Base-by-base conservation (phyloP, 169 alveolate genomes). In the Amoebophrya sp. region DNA sequence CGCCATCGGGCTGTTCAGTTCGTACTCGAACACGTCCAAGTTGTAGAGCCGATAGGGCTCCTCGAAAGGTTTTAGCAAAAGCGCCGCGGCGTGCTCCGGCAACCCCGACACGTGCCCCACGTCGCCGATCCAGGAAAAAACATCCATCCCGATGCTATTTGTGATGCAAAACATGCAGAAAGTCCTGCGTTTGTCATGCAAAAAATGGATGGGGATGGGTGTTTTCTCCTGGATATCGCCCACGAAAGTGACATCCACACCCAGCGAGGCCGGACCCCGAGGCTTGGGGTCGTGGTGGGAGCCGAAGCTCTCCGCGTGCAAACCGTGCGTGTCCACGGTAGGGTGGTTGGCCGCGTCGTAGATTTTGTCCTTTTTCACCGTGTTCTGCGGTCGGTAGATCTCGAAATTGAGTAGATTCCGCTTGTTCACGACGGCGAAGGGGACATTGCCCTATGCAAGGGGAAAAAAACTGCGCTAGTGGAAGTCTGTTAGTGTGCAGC, bases 11-110 rank as follows among this genome's bases (percentile, higher is more conserved):
- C 54, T 18, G 90, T 93, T 93, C 89, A 89, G 55, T 23, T 90
- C 91, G 91, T 92, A 91, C 77, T 88, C 90, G 77, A 83, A 93
- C 2, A 90, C 90, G 33, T 93, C 94, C 77, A 91, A 89, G 33
- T 93, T 93, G 92, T n/a, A 93, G 41, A 91, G 39, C 39, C 94
- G 83, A 25, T 66, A 66, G 35, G 83, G 83, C 32, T 66, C 83
- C 38, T 25, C 35, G 54, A n/a, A n/a, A n/a, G n/a, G n/a, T 25
- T 66, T 66, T 1, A 66, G 83, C 12, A 7, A 2, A 25, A 66
- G 83, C 35, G 2, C 35, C 38, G 29, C 12, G 10, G 83, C 83
- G 83, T 66, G 83, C 83, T 66, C 83, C 35, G 83, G 83, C 38
- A 66, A 25, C 10, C 83, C 83, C 32, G 18, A 66, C 1, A 66